Conservation (phyloP, 345 rosid species). For the Euphorbia pulcherrima region DNA sequence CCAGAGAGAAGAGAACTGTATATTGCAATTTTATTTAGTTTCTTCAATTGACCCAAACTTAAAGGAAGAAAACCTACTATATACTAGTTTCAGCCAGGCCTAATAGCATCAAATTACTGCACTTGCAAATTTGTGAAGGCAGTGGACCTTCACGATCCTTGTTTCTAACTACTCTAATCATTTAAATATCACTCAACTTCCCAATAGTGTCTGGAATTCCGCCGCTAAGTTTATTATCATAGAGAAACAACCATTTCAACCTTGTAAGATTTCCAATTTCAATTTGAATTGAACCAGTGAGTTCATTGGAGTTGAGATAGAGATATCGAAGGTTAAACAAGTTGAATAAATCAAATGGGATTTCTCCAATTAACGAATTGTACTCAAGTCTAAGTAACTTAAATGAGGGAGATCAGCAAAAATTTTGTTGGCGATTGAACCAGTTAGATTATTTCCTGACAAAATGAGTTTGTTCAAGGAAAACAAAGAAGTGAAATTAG, state of each 20-base stretch:
- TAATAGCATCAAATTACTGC: constrained; percentile 47
- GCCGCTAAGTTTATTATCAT: constrained; percentile 69
- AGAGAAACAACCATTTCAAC: constrained; percentile 47
- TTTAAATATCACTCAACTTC: constrained; percentile 44
- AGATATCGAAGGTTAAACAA: no score
- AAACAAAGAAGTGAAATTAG: constrained; percentile 47
- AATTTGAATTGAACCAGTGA: constrained; percentile 57
- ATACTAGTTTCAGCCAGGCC: constrained; percentile 90
- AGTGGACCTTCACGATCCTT: constrained; percentile 65
- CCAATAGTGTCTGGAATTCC: constrained; percentile 60
- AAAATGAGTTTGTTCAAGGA: no score
- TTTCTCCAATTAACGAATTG: constrained; percentile 60
- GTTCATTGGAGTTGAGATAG: constrained; percentile 54
- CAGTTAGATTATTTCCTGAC: constrained; percentile 63
- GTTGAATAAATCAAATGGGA: constrained; percentile 56
- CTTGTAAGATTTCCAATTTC: constrained; percentile 56
- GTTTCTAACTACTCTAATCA: constrained; percentile 81
- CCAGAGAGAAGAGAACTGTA: constrained; percentile 74
- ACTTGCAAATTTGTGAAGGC: constrained; percentile 71
- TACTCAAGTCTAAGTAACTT: constrained; percentile 51
- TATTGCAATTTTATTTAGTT: constrained; percentile 65
- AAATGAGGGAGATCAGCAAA: constrained; percentile 35
- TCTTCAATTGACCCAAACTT: constrained; percentile 57
- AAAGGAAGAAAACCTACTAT: constrained; percentile 75
- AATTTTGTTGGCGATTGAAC: constrained; percentile 52